These are phyloP conservation scores for Sphagnum contortum DNA, from an alignment of 225 moss, liverwort and hornwort species.

Conservation along the genomic window DNA sequence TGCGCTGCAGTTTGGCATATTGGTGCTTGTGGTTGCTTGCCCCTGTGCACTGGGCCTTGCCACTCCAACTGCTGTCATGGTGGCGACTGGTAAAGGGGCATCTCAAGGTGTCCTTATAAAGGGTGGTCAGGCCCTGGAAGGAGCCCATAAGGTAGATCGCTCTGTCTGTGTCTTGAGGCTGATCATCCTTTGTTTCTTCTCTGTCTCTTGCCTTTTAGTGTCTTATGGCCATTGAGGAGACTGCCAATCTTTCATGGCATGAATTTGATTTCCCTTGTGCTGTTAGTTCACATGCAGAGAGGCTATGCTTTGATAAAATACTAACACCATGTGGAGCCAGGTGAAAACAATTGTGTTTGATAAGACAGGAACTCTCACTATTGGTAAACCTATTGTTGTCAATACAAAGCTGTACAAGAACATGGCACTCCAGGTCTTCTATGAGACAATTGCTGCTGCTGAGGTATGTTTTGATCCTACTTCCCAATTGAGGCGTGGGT, in stretches of 20 bases:
- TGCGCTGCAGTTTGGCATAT: constrained; percentile 95
- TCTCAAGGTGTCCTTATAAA: constrained; percentile 96
- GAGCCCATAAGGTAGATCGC: constrained; percentile 71
- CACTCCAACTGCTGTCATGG: constrained; percentile 98
- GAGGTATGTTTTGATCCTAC: constrained; percentile 35
- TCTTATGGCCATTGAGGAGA: too few relatives aligned
- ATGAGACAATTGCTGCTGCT: constrained; percentile 68
- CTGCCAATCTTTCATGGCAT: neutral
- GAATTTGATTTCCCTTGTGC: neutral
- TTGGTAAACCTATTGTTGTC: constrained; percentile 86
- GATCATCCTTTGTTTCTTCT: too few relatives aligned
- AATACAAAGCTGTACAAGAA: constrained; percentile 80
- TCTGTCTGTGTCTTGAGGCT: too few relatives aligned
- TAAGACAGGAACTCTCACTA: constrained; percentile 90
- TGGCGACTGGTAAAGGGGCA: constrained; percentile 94
- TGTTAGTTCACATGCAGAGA: too few relatives aligned
- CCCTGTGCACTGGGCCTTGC: constrained; percentile 98
- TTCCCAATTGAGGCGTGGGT: too few relatives aligned
- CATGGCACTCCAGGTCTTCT: constrained; percentile 72
- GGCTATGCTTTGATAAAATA: too few relatives aligned
- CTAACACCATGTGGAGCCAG: constrained; percentile 10
- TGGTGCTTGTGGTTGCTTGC: constrained; percentile 91
- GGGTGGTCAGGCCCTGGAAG: constrained; percentile 89
- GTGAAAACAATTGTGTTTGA: constrained; percentile 85
- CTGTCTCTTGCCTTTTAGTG: too few relatives aligned